These are phyloP conservation scores for Cavenderia fasciculata DNA, from an alignment of 78 protist species.

Conservation along the genomic window DNA sequence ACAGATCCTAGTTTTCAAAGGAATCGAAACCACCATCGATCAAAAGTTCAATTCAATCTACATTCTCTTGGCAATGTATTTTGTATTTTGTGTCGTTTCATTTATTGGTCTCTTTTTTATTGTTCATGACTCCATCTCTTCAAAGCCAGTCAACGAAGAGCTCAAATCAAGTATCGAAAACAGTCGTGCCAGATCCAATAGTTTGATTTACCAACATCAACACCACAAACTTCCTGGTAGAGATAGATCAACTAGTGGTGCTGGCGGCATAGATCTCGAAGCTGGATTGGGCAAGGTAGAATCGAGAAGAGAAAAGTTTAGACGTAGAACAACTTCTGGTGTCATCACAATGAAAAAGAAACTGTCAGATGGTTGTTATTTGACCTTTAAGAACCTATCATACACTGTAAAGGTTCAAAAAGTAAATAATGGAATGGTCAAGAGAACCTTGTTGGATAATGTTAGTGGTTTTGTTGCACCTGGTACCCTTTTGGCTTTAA, in stretches of 20 bases:
- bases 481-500: conserved; percentile 74
- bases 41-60: conserved; percentile 1
- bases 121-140: background rate
- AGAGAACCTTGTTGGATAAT: conserved; percentile 20
- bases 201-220: too few relatives aligned
- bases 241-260: too few relatives aligned
- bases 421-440: background rate
- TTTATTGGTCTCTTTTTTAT: background rate
- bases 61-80: conserved; percentile 33
- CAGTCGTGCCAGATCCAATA: background rate
- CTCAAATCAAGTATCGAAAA: background rate
- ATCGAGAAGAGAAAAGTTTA: background rate
- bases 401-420: conserved; percentile 17
- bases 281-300: too few relatives aligned
- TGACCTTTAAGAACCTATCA: conserved; percentile 26
- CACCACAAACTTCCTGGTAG: too few relatives aligned
- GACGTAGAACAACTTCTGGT: conserved; percentile 13
- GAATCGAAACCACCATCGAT: background rate
- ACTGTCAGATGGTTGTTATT: conserved; percentile 8
- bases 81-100: background rate
- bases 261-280: too few relatives aligned
- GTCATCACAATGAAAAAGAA: background rate
- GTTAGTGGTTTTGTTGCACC: conserved; percentile 60
- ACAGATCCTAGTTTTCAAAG: conserved; percentile 14
- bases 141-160: background rate